phyloP scores from a whole-genome alignment of 1,284 basidiomycete species.

The Cystobasidium slooffiae region DNA sequence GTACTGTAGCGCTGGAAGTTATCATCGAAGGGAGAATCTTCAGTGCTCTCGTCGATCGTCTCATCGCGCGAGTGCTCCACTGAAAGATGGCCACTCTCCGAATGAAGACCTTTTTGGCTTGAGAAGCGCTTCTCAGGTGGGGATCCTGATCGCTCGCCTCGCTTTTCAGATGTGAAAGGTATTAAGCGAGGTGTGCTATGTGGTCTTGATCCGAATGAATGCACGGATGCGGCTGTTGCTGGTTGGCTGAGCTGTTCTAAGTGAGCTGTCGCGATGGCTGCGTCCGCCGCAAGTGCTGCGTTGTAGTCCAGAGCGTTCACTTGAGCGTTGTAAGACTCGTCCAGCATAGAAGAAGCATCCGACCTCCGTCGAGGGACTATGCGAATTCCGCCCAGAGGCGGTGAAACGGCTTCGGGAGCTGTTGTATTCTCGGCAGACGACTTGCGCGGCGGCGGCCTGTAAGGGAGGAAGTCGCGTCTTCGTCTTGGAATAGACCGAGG shows the following conservation, averaged over 20 bases:
- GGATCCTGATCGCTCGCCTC: constrained; percentile 32
- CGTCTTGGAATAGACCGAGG: constrained; percentile 47
- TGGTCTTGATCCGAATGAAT: constrained; percentile 26
- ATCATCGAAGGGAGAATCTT: constrained; percentile 40
- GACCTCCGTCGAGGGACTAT: constrained; percentile 28
- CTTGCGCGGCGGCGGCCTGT: constrained; percentile 26
- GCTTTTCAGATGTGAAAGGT: constrained; percentile 39
- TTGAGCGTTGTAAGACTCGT: constrained; percentile 29
- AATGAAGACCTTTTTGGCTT: constrained; percentile 31
- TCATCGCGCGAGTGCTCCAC: constrained; percentile 16
- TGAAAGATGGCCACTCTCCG: constrained; percentile 19
- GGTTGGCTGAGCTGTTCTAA: constrained; percentile 22
- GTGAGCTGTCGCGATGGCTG: constrained; percentile 29
- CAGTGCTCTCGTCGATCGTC: constrained; percentile 27
- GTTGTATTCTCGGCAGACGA: constrained; percentile 22
- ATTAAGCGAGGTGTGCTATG: constrained; percentile 39
- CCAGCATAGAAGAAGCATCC: background rate
- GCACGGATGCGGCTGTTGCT: background rate
- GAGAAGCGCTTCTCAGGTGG: constrained; percentile 37
- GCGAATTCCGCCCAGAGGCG: constrained; percentile 30
- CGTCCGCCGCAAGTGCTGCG: constrained; percentile 36
- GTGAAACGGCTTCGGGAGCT: constrained; percentile 3
- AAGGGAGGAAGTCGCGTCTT: constrained; percentile 49
- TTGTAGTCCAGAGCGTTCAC: constrained; percentile 19
- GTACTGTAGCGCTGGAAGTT: constrained; percentile 27